Evolutionary conservation across 768 basidiomycete species (phyloP).

Genomic region (Amanita rimosa): DNA sequence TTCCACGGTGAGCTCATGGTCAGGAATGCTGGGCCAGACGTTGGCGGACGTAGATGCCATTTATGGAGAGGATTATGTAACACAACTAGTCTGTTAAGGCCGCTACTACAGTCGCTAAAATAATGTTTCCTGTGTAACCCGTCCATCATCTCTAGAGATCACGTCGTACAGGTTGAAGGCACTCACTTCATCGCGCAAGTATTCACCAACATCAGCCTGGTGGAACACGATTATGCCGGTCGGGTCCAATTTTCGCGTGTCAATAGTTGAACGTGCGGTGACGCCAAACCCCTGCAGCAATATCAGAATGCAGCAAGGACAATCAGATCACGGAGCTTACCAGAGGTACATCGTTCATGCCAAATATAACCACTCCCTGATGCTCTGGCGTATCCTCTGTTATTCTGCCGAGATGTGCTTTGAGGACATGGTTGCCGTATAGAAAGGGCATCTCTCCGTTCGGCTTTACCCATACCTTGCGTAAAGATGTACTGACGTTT

Average conservation of each 20-base stretch:
- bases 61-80: conserved; percentile 11
- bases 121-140: conserved; percentile 52
- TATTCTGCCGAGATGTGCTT: conserved; percentile 97
- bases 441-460: conserved; percentile 99
- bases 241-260: conserved; percentile 95
- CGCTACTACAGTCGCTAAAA: conserved; percentile 31
- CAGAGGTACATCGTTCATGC: conserved; percentile 90
- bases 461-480: conserved; percentile 95
- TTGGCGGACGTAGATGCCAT: conserved; percentile 27
- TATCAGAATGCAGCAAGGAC: conserved; percentile 1
- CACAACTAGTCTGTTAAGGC: too few species aligned
- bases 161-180: neutral
- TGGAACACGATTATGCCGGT: conserved; percentile 98
- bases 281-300: conserved; percentile 85
- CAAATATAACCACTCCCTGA: conserved; percentile 94
- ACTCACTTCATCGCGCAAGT: conserved; percentile 87
- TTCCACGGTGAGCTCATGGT: conserved; percentile 46
- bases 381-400: conserved; percentile 99
- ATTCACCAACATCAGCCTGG: conserved; percentile 98
- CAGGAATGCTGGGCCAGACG: conserved; percentile 45
- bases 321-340: conserved; percentile 30
- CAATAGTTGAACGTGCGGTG: conserved; percentile 88
- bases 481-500: neutral
- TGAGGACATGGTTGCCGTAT: conserved; percentile 97
- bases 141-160: too few species aligned